Base-by-base conservation (phyloP, 140 eudicot species). In the Senecio squalidus region DNA sequence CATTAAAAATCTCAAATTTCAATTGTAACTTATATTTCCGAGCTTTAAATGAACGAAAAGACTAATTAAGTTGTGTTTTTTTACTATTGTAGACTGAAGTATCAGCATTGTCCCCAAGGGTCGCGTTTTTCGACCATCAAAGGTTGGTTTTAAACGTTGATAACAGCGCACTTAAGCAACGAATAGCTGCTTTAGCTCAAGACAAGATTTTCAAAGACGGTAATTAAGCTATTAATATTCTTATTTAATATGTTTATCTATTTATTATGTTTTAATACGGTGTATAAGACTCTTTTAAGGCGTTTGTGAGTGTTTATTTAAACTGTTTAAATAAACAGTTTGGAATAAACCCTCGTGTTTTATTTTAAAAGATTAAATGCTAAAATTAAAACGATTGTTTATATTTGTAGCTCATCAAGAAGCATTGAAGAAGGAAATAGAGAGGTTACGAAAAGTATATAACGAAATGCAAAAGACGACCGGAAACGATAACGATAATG, bases 201-300 rank as follows among this genome's bases (percentile, higher is more conserved):
- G 98, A 91, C 74, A 91, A 86, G 69, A 82, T 91, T 18, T 91
- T 91, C 81, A 91, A 91, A 77, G 97, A 90, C 60, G 97, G 98
- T 91, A 83, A 16, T 56, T 2, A 3, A 59, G 29, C n/a, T 29
- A 9, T 6, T 7, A n/a, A 58, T 26, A 21, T n/a, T n/a, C n/a
- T n/a, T n/a, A n/a, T n/a, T n/a, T n/a, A n/a, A n/a, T n/a, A n/a
- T n/a, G n/a, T n/a, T n/a, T n/a, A n/a, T n/a, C n/a, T n/a, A n/a
- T n/a, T n/a, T n/a, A n/a, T n/a, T n/a, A n/a, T n/a, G n/a, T n/a
- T n/a, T n/a, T n/a, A n/a, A n/a, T n/a, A n/a, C n/a, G n/a, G n/a
- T n/a, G n/a, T n/a, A n/a, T n/a, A n/a, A n/a, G n/a, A n/a, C n/a
- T n/a, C n/a, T n/a, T n/a, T n/a, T n/a, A n/a, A n/a, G n/a, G n/a